Conservation (phyloP, 1,284 basidiomycete species). For the Moesziomyces sp. region DNA sequence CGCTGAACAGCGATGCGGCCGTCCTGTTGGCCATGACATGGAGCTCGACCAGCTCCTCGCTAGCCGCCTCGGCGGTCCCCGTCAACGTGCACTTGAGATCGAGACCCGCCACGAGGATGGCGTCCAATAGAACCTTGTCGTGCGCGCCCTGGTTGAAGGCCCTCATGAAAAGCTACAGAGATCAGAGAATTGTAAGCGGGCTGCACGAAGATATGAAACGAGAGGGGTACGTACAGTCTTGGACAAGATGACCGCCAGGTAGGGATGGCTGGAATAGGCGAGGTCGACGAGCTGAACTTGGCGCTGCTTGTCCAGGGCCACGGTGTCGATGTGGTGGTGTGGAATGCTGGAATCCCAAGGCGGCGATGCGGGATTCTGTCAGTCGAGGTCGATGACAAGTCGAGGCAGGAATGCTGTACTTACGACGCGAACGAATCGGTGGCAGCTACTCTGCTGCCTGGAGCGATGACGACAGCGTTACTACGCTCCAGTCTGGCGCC, state of each 20-base stretch:
- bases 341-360: neutral
- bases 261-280: conserved; percentile 34
- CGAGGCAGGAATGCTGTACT: neutral
- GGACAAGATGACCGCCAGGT: conserved; percentile 29
- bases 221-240: conserved; percentile 18
- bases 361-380: neutral
- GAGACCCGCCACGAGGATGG: conserved; percentile 18
- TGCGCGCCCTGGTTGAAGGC: neutral
- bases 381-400: neutral
- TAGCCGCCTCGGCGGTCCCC: neutral
- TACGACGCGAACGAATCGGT: neutral
- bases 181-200: neutral
- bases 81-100: conserved; percentile 3
- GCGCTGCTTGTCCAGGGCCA: neutral
- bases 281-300: conserved; percentile 14
- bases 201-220: neutral
- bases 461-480: neutral
- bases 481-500: neutral
- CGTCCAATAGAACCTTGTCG: conserved; percentile 12
- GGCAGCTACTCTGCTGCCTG: neutral
- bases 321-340: neutral
- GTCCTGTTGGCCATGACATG: conserved; percentile 1
- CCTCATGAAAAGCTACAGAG: conserved; percentile 8
- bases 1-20: conserved; percentile 1
- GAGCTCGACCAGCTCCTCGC: conserved; percentile 3